phyloP scores from a whole-genome alignment of 2,329 filamentous ascomycete genomes.

The Geoglossum cookeanum region DNA sequence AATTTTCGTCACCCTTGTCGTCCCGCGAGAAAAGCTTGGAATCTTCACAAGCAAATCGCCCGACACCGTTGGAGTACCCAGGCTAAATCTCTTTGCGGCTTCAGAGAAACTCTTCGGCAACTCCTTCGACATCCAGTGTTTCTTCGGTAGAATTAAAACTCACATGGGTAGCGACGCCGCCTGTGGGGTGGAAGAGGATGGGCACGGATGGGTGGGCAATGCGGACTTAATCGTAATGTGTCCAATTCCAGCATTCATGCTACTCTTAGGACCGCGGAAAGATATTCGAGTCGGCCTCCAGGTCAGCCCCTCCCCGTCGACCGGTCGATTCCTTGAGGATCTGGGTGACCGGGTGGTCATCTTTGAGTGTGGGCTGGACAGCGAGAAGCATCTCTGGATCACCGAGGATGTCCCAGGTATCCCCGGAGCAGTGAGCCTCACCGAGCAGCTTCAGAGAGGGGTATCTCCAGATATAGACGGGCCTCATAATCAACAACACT shows the following conservation, averaged over 20 bases:
- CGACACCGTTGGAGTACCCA: conserved; percentile 3
- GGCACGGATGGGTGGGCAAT: conserved; percentile 5
- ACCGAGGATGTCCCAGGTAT: neutral
- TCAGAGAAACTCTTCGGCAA: neutral
- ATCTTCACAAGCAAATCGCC: conserved; percentile 4
- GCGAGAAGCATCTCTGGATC: neutral
- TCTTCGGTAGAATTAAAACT: neutral
- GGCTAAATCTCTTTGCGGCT: neutral
- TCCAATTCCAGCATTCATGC: conserved; percentile 4
- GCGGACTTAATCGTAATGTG: conserved; percentile 6
- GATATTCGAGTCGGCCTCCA: conserved; percentile 1
- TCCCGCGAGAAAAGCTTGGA: conserved; percentile 3
- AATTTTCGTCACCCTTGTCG: conserved; percentile 3
- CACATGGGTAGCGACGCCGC: neutral
- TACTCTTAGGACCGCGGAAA: neutral
- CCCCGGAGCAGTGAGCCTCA: neutral
- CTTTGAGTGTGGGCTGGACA: neutral
- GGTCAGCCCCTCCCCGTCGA: neutral
- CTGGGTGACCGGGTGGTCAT: neutral
- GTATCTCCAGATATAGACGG: neutral
- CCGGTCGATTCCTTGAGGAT: neutral
- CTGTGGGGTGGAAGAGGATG: conserved; percentile 1
- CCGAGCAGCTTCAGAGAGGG: neutral
- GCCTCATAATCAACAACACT: too few relatives aligned
- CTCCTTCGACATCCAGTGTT: neutral